Conservation (phyloP, 495 filamentous ascomycete genomes). For the Letharia lupina region DNA sequence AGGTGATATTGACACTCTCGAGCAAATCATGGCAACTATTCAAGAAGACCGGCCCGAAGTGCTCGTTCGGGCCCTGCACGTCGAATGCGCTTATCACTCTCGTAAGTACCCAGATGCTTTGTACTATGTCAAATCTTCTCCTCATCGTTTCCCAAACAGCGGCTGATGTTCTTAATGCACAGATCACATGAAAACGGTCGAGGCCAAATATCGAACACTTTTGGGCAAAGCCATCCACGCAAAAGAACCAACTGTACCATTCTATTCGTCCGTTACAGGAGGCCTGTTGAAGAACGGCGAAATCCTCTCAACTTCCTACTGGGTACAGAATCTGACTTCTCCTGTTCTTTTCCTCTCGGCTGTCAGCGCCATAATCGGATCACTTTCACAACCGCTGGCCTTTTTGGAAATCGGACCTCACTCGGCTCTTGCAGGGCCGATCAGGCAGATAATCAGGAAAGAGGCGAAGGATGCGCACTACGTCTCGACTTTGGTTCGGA, state of each 20-base stretch:
- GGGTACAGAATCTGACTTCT: conserved; percentile 34
- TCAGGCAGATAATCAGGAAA: conserved; percentile 40
- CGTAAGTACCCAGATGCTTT: conserved; percentile 3
- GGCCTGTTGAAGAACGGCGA: conserved; percentile 6
- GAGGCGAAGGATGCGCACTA: conserved; percentile 5
- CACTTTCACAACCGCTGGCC: not conserved
- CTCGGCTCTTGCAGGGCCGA: conserved; percentile 47
- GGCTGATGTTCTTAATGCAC: not conserved
- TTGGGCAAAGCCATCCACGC: conserved; percentile 11
- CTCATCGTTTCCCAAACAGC: not conserved
- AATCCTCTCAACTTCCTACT: conserved; percentile 27
- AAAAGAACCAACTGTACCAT: conserved; percentile 6
- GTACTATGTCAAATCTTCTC: not conserved
- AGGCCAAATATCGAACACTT: conserved; percentile 5
- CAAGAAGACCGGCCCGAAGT: conserved; percentile 6
- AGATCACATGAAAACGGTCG: conserved; percentile 9
- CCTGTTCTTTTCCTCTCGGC: conserved; percentile 33
- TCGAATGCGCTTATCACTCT: conserved; percentile 10
- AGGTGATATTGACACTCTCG: conserved; percentile 4
- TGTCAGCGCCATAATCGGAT: conserved; percentile 8
- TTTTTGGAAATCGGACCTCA: conserved; percentile 55
- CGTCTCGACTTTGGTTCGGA: conserved; percentile 8
- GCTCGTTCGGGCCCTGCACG: conserved; percentile 5
- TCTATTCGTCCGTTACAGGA: conserved; percentile 10
- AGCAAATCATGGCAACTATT: not conserved